A percentile compares a stretch with the other conserved stretches of the same genome.
These are phyloP conservation scores for Ganoderma lucidum DNA, from an alignment of 1,284 basidiomycete species.

Conservation along the genomic window DNA sequence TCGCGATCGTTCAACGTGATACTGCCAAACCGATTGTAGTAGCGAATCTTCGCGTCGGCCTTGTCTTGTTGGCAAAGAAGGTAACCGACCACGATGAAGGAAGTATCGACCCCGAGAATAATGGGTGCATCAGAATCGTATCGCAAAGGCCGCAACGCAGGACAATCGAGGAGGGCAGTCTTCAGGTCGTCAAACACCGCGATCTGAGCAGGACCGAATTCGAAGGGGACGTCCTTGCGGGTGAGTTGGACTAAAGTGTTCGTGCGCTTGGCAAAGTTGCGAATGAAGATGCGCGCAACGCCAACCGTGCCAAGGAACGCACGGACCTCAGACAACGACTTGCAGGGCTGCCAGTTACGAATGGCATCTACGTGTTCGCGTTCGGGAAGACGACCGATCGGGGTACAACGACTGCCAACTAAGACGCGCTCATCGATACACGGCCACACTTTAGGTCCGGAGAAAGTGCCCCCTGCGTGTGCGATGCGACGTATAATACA, in stretches of 20 bases:
- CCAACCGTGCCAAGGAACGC: conserved; percentile 33
- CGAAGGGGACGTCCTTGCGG: conserved; percentile 32
- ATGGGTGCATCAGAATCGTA: no score
- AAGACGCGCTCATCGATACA: no score
- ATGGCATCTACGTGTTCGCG: not conserved
- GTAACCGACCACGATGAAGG: no score
- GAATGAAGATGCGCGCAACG: conserved; percentile 33
- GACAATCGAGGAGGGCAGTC: not conserved
- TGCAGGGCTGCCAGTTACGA: conserved; percentile 34
- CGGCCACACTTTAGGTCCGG: no score
- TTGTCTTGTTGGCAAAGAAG: no score
- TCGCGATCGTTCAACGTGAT: not conserved
- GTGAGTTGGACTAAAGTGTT: conserved; percentile 28
- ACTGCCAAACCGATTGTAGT: not conserved
- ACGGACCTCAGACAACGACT: conserved; percentile 26
- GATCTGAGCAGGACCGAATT: not conserved
- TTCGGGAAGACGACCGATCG: conserved; percentile 30
- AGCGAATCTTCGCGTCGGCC: not conserved
- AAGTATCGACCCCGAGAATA: no score
- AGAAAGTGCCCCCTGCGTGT: no score
- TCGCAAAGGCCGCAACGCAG: not conserved
- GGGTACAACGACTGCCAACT: no score
- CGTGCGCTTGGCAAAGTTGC: conserved; percentile 27
- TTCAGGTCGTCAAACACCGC: not conserved
- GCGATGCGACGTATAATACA: no score